These are phyloP conservation scores for Acanthamoeba royreba DNA, from an alignment of 208 protist species.

Conservation along the genomic window DNA sequence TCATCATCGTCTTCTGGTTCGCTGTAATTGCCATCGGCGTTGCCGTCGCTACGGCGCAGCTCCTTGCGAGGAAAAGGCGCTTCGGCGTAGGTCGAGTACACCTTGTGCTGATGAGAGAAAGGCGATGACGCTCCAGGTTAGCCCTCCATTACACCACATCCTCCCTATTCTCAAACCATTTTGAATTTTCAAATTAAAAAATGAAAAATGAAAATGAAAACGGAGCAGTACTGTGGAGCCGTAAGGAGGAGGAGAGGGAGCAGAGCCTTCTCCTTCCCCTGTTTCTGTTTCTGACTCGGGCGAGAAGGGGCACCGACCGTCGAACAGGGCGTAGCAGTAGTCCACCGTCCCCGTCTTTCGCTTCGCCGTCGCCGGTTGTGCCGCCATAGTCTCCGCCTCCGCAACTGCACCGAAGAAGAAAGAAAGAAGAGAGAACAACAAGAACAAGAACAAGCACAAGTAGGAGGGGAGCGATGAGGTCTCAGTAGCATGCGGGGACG, in stretches of 20 bases:
- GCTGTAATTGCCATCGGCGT: not conserved
- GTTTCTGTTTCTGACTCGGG: too few species aligned
- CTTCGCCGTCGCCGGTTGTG: not conserved
- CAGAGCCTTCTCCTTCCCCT: too few species aligned
- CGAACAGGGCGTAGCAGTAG: not conserved
- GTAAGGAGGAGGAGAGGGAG: not conserved
- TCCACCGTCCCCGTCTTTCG: not conserved
- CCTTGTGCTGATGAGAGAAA: not conserved
- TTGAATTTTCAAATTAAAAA: not conserved
- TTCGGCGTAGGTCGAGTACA: not conserved
- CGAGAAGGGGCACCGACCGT: not conserved
- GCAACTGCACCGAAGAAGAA: not conserved
- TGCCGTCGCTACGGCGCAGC: not conserved
- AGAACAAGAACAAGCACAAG: too few species aligned
- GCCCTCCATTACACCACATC: too few species aligned
- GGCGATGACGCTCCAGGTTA: too few species aligned
- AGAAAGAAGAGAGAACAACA: not conserved
- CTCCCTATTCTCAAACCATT: too few species aligned
- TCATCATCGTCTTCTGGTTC: not conserved
- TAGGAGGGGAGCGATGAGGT: not conserved
- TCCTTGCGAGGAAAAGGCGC: not conserved
- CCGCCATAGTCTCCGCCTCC: not conserved
- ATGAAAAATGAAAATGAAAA: not conserved
- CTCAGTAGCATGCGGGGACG: not conserved
- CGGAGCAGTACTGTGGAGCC: not conserved